Evolutionary conservation across 148 eudicot species (phyloP).

Genomic region (Nepenthes gracilis): DNA sequence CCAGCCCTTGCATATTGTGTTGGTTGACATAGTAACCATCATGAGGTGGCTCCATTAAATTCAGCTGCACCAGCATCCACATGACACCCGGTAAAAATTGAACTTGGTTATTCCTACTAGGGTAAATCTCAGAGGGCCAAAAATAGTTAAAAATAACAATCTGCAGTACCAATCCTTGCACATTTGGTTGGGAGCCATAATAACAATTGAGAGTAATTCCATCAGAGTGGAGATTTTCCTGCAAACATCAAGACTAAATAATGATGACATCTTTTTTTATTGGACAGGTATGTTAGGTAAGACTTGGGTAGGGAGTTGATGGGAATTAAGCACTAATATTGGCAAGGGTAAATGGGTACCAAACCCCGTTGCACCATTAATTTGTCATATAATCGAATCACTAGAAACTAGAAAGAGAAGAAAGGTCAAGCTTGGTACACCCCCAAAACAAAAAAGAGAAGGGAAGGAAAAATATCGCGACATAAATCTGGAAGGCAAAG

Average conservation of each 20-base stretch:
- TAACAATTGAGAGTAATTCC: constrained; percentile 50
- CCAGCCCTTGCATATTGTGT: constrained; percentile 82
- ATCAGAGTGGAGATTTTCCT: constrained; percentile 54
- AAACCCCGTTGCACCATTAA: no score
- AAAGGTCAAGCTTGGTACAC: neutral
- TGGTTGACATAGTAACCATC: constrained; percentile 75
- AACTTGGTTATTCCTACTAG: constrained; percentile 2
- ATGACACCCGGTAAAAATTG: constrained; percentile 1
- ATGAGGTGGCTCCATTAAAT: constrained; percentile 94
- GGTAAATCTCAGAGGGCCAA: neutral
- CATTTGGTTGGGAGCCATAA: constrained; percentile 63
- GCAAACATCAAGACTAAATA: constrained; percentile 9
- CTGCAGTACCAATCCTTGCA: constrained; percentile 64
- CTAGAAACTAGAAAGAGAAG: neutral
- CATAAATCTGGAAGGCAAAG: neutral
- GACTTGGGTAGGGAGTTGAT: no score
- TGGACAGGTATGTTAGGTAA: no score
- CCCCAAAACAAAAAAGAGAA: neutral
- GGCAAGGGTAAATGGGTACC: no score
- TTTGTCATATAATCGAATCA: no score
- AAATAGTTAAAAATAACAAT: neutral
- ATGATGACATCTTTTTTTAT: neutral
- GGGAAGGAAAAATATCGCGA: neutral
- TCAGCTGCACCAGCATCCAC: constrained; percentile 54
- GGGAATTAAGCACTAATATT: no score